A percentile compares a stretch with the other conserved stretches of the same genome.
These are phyloP conservation scores for Drosera capensis DNA, from an alignment of 148 eudicot species.

Conservation along the genomic window DNA sequence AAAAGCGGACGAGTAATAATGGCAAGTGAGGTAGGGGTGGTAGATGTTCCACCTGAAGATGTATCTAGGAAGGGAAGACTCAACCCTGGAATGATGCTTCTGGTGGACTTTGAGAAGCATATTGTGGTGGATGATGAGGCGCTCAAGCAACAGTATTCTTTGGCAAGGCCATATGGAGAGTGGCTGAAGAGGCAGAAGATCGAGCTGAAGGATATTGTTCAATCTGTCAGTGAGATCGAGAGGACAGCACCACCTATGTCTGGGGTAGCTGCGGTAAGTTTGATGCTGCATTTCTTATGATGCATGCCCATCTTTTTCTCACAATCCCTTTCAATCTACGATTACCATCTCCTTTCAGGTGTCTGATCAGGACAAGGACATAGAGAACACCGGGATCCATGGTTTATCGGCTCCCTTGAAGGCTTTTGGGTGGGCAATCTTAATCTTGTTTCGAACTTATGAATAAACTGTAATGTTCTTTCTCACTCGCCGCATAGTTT, in stretches of 20 bases:
- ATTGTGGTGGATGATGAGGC: constrained; percentile 92
- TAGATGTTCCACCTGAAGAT: constrained; percentile 87
- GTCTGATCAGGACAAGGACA: constrained; percentile 49
- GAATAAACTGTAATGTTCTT: background rate
- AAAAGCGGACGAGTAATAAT: constrained; percentile 93
- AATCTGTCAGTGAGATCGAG: constrained; percentile 52
- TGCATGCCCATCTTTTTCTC: background rate
- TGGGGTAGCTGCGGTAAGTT: constrained; percentile 61
- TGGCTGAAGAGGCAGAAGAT: constrained; percentile 88
- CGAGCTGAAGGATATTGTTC: constrained; percentile 64
- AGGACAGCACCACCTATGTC: constrained; percentile 52
- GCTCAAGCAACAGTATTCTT: constrained; percentile 88
- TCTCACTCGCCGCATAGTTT: background rate
- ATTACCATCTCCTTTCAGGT: constrained; percentile 23
- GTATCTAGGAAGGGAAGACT: constrained; percentile 90
- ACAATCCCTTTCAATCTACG: constrained; percentile 4
- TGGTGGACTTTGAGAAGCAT: constrained; percentile 94
- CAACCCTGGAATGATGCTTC: constrained; percentile 99
- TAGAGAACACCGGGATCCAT: constrained; percentile 83
- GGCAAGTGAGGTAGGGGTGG: constrained; percentile 99
- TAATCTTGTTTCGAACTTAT: background rate
- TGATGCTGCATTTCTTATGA: background rate
- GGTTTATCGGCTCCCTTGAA: constrained; percentile 82
- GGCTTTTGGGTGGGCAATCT: constrained; percentile 65
- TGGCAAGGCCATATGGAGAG: constrained; percentile 77